phyloP scores from a whole-genome alignment of 345 rosid genomes.

The Trapa incisa region DNA sequence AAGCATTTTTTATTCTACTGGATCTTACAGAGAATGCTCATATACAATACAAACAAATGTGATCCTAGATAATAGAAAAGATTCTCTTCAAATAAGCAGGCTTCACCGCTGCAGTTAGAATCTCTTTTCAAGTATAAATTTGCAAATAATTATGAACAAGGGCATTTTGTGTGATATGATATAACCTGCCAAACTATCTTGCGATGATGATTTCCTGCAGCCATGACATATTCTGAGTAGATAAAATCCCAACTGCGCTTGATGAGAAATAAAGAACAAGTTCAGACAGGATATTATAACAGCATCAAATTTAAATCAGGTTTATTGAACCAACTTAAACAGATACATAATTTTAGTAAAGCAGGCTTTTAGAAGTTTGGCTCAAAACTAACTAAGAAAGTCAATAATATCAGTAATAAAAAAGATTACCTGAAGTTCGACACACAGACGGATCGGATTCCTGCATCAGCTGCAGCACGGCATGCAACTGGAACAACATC shows the following conservation, averaged over 20 bases:
- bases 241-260: slow-evolving; percentile 85
- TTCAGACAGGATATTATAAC: not conserved
- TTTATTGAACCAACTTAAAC: not conserved
- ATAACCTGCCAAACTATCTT: slow-evolving; percentile 97
- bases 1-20: too few species aligned
- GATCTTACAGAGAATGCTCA: too few species aligned
- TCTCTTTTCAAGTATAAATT: not conserved
- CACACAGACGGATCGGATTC: slow-evolving; percentile 92
- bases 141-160: not conserved
- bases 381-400: not conserved
- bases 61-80: too few species aligned
- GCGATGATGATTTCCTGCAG: slow-evolving; percentile 91
- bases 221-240: slow-evolving; percentile 98
- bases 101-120: not conserved
- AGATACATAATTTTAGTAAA: not conserved
- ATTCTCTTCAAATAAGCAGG: too few species aligned
- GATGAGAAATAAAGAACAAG: not conserved
- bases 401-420: not conserved
- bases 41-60: too few species aligned
- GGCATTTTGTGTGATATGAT: not conserved
- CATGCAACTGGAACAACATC: slow-evolving; percentile 98
- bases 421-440: slow-evolving; percentile 79
- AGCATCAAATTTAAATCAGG: not conserved
- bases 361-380: not conserved
- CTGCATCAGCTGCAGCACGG: slow-evolving; percentile 99